Conservation (phyloP, 164 flowering plant genomes). For the Aristolochia fimbriata region DNA sequence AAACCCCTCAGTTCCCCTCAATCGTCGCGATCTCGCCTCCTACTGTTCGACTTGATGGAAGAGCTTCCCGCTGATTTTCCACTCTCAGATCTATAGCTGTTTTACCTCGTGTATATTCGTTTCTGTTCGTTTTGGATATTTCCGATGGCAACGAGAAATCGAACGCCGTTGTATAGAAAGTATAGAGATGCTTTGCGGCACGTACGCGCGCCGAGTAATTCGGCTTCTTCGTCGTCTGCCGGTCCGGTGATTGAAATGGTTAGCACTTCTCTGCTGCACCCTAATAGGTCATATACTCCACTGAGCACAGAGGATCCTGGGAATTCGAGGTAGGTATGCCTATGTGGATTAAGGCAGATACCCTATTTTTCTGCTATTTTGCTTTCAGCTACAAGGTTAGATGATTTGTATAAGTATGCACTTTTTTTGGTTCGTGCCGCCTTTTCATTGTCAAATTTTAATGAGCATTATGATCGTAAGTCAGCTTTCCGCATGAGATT, state of each 20-base stretch:
- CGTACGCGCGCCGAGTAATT: constrained; percentile 30
- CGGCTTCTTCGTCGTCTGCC: constrained; percentile 22
- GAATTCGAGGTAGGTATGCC: constrained; percentile 17
- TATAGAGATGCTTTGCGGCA: constrained; percentile 74
- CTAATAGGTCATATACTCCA: constrained; percentile 42
- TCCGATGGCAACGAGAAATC: constrained; percentile 70
- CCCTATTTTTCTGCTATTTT: too few relatives aligned
- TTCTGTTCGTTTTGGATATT: neutral
- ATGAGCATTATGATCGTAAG: too few relatives aligned
- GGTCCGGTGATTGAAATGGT: constrained; percentile 56
- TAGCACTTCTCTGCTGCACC: constrained; percentile 33
- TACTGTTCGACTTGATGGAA: neutral
- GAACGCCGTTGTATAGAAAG: constrained; percentile 46
- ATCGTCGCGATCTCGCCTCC: too few relatives aligned
- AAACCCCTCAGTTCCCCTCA: neutral
- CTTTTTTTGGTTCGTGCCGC: too few relatives aligned
- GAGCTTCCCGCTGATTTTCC: neutral
- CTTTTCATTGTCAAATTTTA: too few relatives aligned
- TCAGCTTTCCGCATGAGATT: too few relatives aligned
- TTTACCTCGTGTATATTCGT: neutral
- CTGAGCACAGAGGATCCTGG: constrained; percentile 67
- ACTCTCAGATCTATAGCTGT: neutral
- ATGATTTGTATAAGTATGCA: too few relatives aligned
- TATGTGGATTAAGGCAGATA: too few relatives aligned
- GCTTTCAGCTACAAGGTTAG: too few relatives aligned